These are phyloP conservation scores for Neurospora intermedia DNA, from an alignment of 495 filamentous ascomycete species.

Conservation along the genomic window DNA sequence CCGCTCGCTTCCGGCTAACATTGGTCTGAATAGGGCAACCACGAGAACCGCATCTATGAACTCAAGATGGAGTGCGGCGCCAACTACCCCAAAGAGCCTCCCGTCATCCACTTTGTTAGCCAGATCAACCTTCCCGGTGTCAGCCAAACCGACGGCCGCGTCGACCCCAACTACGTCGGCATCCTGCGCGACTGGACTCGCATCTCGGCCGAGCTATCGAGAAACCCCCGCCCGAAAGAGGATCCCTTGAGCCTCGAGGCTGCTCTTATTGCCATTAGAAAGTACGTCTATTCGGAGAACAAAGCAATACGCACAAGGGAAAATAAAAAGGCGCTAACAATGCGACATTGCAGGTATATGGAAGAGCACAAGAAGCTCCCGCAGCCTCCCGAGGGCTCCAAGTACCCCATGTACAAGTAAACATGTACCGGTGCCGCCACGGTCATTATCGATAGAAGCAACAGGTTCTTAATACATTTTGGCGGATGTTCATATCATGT, in stretches of 20 bases:
- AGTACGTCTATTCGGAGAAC: constrained; percentile 5
- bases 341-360: constrained; percentile 60
- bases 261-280: constrained; percentile 25
- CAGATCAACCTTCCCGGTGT: constrained; percentile 95
- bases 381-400: constrained; percentile 83
- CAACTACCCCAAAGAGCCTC: constrained; percentile 80
- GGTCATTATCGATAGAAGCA: not conserved
- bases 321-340: constrained; percentile 11
- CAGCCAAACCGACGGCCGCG: constrained; percentile 64
- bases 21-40: constrained; percentile 56
- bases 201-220: constrained; percentile 70
- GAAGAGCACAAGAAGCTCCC: constrained; percentile 94
- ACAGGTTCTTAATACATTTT: not conserved
- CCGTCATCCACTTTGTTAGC: constrained; percentile 80
- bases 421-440: not conserved
- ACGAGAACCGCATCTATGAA: constrained; percentile 98
- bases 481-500: not conserved
- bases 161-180: constrained; percentile 71
- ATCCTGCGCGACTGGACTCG: constrained; percentile 83
- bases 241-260: constrained; percentile 44
- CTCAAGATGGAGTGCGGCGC: constrained; percentile 93
- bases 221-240: constrained; percentile 26
- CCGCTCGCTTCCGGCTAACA: constrained; percentile 2
- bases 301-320: not conserved
- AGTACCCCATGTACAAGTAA: constrained; percentile 39